These are phyloP conservation scores for Metarhizium brunneum DNA, from an alignment of 2,329 filamentous ascomycete genomes.

Conservation along the genomic window DNA sequence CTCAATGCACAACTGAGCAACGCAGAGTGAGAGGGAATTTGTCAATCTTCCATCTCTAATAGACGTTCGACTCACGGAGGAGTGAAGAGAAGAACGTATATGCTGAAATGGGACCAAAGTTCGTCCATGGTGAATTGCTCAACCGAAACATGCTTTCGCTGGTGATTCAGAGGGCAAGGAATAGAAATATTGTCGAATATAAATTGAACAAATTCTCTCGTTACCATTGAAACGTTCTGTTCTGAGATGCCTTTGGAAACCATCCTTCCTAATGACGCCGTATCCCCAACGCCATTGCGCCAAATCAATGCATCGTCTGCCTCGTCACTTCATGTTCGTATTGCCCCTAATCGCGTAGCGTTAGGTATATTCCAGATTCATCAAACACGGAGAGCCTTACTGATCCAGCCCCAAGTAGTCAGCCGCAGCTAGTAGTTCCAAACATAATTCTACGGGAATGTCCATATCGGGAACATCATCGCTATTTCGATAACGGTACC, in stretches of 20 bases:
- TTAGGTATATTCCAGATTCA: constrained; percentile 23
- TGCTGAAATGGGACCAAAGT: constrained; percentile 36
- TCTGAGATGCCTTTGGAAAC: neutral
- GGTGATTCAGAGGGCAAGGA: neutral
- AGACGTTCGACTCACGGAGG: constrained; percentile 44
- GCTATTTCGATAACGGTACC: constrained; percentile 60
- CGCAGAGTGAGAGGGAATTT: constrained; percentile 43
- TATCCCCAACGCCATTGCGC: neutral
- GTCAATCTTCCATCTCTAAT: constrained; percentile 44
- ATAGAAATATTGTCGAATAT: neutral
- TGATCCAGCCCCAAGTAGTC: constrained; percentile 65
- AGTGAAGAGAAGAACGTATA: constrained; percentile 41
- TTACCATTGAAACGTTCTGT: neutral
- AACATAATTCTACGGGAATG: constrained; percentile 66
- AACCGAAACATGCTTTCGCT: neutral
- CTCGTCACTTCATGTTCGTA: constrained; percentile 26
- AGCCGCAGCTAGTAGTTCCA: constrained; percentile 69
- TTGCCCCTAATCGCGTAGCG: constrained; percentile 22
- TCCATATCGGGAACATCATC: constrained; percentile 75
- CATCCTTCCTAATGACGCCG: neutral
- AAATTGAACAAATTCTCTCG: neutral
- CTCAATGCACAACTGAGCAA: constrained; percentile 32
- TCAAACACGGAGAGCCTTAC: constrained; percentile 19
- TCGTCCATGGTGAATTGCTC: neutral
- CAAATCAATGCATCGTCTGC: neutral